phyloP scores from a whole-genome alignment of 2,329 filamentous ascomycete genomes.

The Monilinia fructicola region DNA sequence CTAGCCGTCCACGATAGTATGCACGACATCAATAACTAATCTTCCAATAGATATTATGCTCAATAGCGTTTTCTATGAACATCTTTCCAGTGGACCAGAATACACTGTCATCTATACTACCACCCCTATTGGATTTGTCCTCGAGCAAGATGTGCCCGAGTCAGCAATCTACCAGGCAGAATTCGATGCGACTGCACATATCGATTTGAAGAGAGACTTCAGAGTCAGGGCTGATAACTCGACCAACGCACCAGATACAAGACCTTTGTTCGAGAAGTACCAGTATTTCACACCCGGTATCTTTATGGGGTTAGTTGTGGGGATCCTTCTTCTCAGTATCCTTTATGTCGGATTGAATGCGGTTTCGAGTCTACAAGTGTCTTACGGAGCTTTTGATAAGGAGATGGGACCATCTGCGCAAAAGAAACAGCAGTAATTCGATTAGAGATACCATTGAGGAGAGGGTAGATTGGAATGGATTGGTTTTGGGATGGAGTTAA shows the following conservation, averaged over 20 bases:
- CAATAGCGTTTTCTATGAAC: constrained; percentile 42
- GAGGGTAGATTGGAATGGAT: constrained; percentile 2
- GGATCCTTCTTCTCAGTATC: constrained; percentile 71
- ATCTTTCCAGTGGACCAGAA: constrained; percentile 38
- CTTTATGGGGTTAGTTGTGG: constrained; percentile 79
- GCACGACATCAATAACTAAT: neutral
- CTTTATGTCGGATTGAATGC: constrained; percentile 76
- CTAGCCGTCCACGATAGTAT: neutral
- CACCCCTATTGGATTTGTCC: constrained; percentile 46
- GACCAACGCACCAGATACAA: constrained; percentile 47
- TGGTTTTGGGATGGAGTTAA: constrained; percentile 10
- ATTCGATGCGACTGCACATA: constrained; percentile 62
- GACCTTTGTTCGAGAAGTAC: constrained; percentile 83
- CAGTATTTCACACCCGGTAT: constrained; percentile 90
- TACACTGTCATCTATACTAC: constrained; percentile 79
- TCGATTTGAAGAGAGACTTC: constrained; percentile 67
- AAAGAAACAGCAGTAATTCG: constrained; percentile 66
- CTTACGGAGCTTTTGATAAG: constrained; percentile 94
- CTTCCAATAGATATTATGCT: constrained; percentile 32
- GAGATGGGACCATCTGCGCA: constrained; percentile 87
- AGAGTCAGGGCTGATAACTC: constrained; percentile 43
- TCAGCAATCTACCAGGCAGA: constrained; percentile 58
- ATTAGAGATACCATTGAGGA: neutral
- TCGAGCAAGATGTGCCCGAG: constrained; percentile 8
- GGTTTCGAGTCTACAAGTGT: constrained; percentile 78